Base-by-base conservation (phyloP, 2,329 filamentous ascomycete species). In the Trichoderma sp. region DNA sequence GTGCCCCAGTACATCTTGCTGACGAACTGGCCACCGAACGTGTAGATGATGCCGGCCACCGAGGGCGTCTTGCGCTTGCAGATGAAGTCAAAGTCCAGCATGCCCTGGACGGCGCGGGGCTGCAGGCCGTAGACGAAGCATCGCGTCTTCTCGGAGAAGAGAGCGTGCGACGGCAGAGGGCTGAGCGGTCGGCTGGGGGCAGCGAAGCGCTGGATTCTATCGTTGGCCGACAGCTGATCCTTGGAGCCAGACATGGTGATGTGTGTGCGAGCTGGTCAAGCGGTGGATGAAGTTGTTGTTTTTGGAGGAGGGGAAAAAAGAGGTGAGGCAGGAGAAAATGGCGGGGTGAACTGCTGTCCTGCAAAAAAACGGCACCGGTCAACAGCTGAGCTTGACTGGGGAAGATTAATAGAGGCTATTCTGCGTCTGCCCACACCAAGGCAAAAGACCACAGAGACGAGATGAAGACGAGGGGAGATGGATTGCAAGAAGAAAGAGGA, bases 1-100 rank as follows among this genome's bases (percentile, higher is more conserved):
- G 95, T 99, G 77, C 95, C 95, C 95, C 95, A 99, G 91, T 99
- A 99, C 95, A 99, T 98, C 90, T 99, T 99, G 89, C 93, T 97
- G 78, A 99, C 95, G 88, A 99, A 99, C 83, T 99, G 95, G 72
- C 95, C 95, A 79, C 95, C 95, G 77, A 99, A 99, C 74, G 95
- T 97, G 86, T 99, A 99, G 86, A 99, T 98, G 82, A 99, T 98
- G 78, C 93, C 95, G 71, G 95, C 95, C 66, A 99, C 95, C 66
- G 95, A 99, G 70, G 95, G 95, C 67, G 91, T 96, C 78, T 89
- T 87, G 76, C 95, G 92, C 89, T 98, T 98, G 93, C 95, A 99
- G 83, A 99, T 99, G 87, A 98, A 99, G 86, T 99, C 95, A 80
- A 99, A 99, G 82, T 99, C 95, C 78, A 99, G 91, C 90, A 93